Evolutionary conservation across 2,329 filamentous ascomycete species (phyloP).

Genomic region (Talaromyces sp.): DNA sequence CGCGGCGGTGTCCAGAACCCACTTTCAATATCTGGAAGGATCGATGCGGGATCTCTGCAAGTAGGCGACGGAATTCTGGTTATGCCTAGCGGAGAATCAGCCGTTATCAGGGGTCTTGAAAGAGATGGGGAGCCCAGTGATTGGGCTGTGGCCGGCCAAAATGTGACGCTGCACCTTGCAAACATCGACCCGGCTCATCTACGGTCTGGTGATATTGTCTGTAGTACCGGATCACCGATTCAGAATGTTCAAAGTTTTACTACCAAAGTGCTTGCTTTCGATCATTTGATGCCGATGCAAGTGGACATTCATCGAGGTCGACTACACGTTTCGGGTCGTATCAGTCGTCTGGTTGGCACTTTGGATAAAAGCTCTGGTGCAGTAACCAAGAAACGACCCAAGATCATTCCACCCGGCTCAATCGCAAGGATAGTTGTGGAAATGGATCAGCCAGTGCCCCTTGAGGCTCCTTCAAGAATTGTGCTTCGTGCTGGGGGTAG

Average conservation of each 20-base stretch:
- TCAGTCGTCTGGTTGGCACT: conserved; percentile 67
- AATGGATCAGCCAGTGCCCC: conserved; percentile 67
- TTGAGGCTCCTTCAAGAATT: conserved; percentile 76
- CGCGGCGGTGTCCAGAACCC: conserved; percentile 74
- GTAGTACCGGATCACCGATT: conserved; percentile 64
- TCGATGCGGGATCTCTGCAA: conserved; percentile 81
- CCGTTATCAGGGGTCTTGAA: conserved; percentile 76
- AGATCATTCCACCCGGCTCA: conserved; percentile 73
- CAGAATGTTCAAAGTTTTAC: conserved; percentile 69
- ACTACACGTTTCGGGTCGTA: conserved; percentile 71
- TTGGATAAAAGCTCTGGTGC: conserved; percentile 76
- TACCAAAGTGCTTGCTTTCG: conserved; percentile 82
- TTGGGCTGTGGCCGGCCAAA: conserved; percentile 92
- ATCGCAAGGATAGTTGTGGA: conserved; percentile 76
- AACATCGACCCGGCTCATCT: conserved; percentile 84
- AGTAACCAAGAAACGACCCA: conserved; percentile 77
- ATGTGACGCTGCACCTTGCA: conserved; percentile 74
- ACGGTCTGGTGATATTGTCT: conserved; percentile 81
- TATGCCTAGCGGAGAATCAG: conserved; percentile 77
- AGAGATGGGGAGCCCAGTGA: conserved; percentile 69
- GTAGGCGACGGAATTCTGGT: conserved; percentile 74
- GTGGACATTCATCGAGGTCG: conserved; percentile 86
- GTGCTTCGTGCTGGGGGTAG: conserved; percentile 76
- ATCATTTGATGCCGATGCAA: conserved; percentile 81
- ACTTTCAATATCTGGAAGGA: conserved; percentile 77